Percentiles rank a stretch among this genome's conserved stretches.
Conservation (phyloP, 2,329 filamentous ascomycete species). For the Didymella lethalis region DNA sequence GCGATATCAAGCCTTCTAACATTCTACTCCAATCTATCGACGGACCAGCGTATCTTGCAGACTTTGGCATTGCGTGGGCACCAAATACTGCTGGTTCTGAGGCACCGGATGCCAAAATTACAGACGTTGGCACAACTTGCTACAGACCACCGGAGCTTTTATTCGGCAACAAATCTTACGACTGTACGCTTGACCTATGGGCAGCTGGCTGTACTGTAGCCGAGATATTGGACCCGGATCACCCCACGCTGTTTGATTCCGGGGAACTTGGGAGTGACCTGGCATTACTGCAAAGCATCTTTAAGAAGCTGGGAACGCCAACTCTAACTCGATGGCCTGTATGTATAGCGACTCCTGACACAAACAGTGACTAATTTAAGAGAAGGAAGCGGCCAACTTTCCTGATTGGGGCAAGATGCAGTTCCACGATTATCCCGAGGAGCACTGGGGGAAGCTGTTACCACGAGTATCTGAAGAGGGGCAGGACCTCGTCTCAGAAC, state of each 20-base stretch:
- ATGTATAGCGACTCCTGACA: conserved; percentile 31
- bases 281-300: conserved; percentile 88
- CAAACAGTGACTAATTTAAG: conserved; percentile 17
- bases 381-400: conserved; percentile 69
- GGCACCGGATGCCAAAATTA: conserved; percentile 72
- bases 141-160: conserved; percentile 91
- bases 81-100: conserved; percentile 67
- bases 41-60: conserved; percentile 80
- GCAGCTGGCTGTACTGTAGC: conserved; percentile 83
- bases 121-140: conserved; percentile 90
- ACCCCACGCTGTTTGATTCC: conserved; percentile 79
- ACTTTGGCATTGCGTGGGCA: conserved; percentile 93
- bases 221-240: conserved; percentile 68
- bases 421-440: conserved; percentile 76
- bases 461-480: conserved; percentile 66
- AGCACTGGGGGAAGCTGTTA: conserved; percentile 74
- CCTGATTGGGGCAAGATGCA: conserved; percentile 88
- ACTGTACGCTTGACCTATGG: conserved; percentile 83
- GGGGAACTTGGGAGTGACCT: conserved; percentile 92
- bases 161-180: conserved; percentile 82
- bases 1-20: conserved; percentile 93
- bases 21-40: conserved; percentile 73
- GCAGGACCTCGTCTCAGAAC: conserved; percentile 68
- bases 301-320: conserved; percentile 89
- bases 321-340: conserved; percentile 82